Base-by-base conservation (phyloP, 1,139 yeast species). In the Nakaseomyces uthaithaninus region DNA sequence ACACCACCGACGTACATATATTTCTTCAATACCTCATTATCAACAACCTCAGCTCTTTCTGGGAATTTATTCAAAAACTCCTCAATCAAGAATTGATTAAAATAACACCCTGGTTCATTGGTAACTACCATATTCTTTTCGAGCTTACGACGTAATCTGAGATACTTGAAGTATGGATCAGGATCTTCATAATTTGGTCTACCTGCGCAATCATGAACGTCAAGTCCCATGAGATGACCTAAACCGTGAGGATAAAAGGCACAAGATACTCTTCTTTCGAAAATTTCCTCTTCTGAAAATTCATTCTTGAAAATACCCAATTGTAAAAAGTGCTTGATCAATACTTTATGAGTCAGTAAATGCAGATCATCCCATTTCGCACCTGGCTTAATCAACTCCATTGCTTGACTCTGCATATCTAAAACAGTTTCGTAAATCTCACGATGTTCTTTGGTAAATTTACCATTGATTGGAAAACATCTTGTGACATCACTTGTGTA, bases 121-220 rank as follows among this genome's bases (percentile, higher is more conserved):
- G 98, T 91, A 4, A 91, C 73, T 19, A 84, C 91, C 94, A 89
- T 86, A 14, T 86, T 83, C 39, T 69, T 68, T 60, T 77, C 67
- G 44, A 91, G 71, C 1, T 66, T 60, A 57, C 97, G 76, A 57
- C 97, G 75, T 45, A 91, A 65, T 61, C 98, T 77, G 57, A 91
- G 72, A 60, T 84, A 85, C 45, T 73, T 66, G 54, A 85, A 71
- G 63, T 81, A 69, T 27, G 83, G 81, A 57, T 91, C 79, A 3
- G 83, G 72, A 58, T 91, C 97, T 2, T 78, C 75, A 60, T 87
- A 87, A 62, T 91, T 78, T 18, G 97, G 79, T 47, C 70, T 59
- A 2, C 97, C 97, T 35, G 87, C 97, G 37, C 86, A 93, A 62
- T 91, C 98, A 62, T 91, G 98, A 9, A 95, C 86, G 59, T 89